These are phyloP conservation scores for Cyberlindnera galapagoensis DNA, from an alignment of 805 yeast species.

Conservation along the genomic window DNA sequence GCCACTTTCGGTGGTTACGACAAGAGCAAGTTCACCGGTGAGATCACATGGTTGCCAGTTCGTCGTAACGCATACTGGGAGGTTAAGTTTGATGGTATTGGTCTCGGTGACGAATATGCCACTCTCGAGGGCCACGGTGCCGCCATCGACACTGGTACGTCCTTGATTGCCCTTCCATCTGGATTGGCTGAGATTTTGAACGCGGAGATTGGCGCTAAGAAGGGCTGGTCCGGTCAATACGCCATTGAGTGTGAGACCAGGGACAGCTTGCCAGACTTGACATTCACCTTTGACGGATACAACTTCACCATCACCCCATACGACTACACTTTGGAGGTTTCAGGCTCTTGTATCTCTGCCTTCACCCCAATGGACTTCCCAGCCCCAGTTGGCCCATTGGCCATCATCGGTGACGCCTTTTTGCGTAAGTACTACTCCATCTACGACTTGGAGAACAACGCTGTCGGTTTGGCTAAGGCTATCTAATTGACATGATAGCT, in stretches of 20 bases:
- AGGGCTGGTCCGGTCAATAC: conserved; percentile 97
- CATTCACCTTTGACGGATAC: conserved; percentile 83
- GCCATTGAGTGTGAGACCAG: conserved; percentile 84
- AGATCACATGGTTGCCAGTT: conserved; percentile 92
- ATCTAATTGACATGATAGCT: too few species aligned
- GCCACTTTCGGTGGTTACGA: conserved; percentile 96
- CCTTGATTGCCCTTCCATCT: conserved; percentile 90
- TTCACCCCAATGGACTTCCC: conserved; percentile 98
- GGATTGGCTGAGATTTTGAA: conserved; percentile 93
- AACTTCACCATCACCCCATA: conserved; percentile 85
- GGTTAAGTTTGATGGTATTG: conserved; percentile 85
- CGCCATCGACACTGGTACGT: conserved; percentile 98
- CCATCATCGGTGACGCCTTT: conserved; percentile 96
- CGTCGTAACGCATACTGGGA: conserved; percentile 99
- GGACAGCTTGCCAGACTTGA: conserved; percentile 82
- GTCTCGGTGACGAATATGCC: conserved; percentile 90
- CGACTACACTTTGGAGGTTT: conserved; percentile 90
- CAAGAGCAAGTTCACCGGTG: conserved; percentile 66
- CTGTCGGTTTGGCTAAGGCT: conserved; percentile 90
- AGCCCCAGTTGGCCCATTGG: conserved; percentile 92
- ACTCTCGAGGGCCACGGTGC: conserved; percentile 82
- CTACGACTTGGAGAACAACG: conserved; percentile 83
- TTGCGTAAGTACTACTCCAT: conserved; percentile 91
- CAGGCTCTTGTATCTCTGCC: conserved; percentile 94
- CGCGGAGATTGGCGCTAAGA: conserved; percentile 93